Percentiles rank a stretch among this genome's conserved stretches.
Conservation (phyloP, 148 eudicot genomes). For the Diospyros lotus region DNA sequence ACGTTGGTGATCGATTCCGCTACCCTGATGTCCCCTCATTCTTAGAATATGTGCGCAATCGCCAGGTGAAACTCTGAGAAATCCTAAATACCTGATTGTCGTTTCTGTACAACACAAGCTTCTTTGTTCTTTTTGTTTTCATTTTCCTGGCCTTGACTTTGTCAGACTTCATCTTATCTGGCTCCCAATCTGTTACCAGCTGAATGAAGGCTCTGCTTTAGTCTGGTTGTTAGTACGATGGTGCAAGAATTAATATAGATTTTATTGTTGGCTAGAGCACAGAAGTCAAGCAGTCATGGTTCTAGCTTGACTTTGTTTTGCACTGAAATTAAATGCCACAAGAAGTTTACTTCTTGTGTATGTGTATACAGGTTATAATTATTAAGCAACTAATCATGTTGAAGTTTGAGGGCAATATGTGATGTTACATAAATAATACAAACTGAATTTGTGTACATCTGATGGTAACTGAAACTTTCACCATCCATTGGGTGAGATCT, state of each 20-base stretch:
- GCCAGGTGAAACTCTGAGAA: constrained; percentile 23
- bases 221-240: not conserved
- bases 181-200: no score
- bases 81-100: not conserved
- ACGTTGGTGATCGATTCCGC: constrained; percentile 23
- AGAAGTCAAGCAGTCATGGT: not conserved
- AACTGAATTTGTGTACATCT: not conserved
- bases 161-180: not conserved
- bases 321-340: not conserved
- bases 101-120: not conserved
- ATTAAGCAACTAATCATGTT: not conserved
- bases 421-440: not conserved
- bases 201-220: no score
- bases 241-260: not conserved
- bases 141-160: not conserved
- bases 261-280: not conserved
- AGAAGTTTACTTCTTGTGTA: not conserved
- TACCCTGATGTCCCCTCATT: constrained; percentile 40
- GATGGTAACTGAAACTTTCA: not conserved
- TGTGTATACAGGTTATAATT: no score
- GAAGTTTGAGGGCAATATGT: not conserved
- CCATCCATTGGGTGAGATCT: not conserved
- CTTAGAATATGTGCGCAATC: constrained; percentile 40
- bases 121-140: not conserved
- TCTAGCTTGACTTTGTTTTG: not conserved